Percentiles rank a stretch among this genome's conserved stretches.
Evolutionary conservation across 2,329 filamentous ascomycete species (phyloP).

Genomic region (Fusarium odoratissimum): DNA sequence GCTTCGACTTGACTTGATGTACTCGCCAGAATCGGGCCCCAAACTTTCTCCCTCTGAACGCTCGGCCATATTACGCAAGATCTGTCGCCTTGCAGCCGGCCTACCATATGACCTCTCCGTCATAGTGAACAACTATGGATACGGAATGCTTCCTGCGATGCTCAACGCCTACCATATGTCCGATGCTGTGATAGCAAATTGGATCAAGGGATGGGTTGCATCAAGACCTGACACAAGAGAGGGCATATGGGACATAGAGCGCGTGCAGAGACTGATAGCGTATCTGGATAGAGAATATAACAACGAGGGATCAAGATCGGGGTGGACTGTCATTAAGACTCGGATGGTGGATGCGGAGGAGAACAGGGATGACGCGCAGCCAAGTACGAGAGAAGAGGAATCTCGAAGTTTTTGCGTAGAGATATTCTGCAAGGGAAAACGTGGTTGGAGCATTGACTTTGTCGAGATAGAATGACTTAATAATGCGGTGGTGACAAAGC

Average conservation of each 20-base stretch:
- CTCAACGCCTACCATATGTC: slow-evolving; percentile 33
- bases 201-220: slow-evolving; percentile 29
- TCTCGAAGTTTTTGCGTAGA: slow-evolving; percentile 26
- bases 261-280: slow-evolving; percentile 18
- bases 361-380: background rate
- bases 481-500: background rate
- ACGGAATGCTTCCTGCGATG: slow-evolving; percentile 32
- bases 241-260: slow-evolving; percentile 34
- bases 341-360: slow-evolving; percentile 30
- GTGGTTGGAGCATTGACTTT: slow-evolving; percentile 38
- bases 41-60: background rate
- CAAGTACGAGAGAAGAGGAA: background rate
- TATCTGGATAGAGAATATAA: slow-evolving; percentile 32
- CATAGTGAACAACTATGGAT: slow-evolving; percentile 30
- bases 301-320: background rate
- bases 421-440: slow-evolving; percentile 25
- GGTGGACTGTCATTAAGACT: slow-evolving; percentile 26
- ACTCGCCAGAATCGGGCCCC: background rate
- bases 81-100: slow-evolving; percentile 26
- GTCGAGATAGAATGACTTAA: slow-evolving; percentile 25
- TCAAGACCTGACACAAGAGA: slow-evolving; percentile 15
- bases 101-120: slow-evolving; percentile 12
- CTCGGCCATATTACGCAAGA: background rate
- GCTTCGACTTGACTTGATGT: slow-evolving; percentile 29
- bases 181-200: background rate